Evolutionary conservation across 805 yeast genomes (phyloP).

Genomic region (Candida dajiaensis): DNA sequence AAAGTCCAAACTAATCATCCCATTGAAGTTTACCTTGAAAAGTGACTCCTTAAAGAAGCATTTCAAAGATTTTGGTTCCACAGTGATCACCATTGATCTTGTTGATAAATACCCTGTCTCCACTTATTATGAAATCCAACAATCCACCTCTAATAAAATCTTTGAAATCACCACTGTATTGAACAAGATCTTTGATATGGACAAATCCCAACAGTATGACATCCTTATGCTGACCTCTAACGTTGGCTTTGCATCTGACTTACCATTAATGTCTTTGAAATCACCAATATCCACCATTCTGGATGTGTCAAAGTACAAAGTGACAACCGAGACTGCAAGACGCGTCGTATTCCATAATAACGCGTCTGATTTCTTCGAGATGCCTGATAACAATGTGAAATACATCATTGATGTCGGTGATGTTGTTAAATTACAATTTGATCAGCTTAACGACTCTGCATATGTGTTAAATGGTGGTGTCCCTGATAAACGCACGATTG

Average conservation of each 20-base stretch:
- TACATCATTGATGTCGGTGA: background rate
- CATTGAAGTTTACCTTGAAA: slow-evolving; percentile 2
- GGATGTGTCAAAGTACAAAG: background rate
- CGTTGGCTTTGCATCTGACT: background rate
- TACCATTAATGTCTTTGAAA: background rate
- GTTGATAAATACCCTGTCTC: background rate
- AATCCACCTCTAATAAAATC: background rate
- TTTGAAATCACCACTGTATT: background rate
- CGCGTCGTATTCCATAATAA: background rate
- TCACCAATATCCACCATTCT: background rate
- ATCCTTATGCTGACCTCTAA: background rate
- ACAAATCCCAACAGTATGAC: background rate
- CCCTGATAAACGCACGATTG: background rate
- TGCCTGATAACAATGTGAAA: background rate
- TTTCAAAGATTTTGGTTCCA: background rate
- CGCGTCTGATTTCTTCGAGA: background rate
- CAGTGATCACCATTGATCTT: background rate
- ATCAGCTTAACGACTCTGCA: background rate
- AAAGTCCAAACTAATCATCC: background rate
- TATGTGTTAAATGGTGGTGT: background rate
- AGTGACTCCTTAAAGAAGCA: background rate
- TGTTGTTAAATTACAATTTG: background rate
- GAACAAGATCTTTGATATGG: background rate
- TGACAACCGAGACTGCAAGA: background rate
- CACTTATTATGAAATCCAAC: background rate